A percentile compares a stretch with the other conserved stretches of the same genome.
Conservation (phyloP, 768 basidiomycete species). For the Auricularia sp. region DNA sequence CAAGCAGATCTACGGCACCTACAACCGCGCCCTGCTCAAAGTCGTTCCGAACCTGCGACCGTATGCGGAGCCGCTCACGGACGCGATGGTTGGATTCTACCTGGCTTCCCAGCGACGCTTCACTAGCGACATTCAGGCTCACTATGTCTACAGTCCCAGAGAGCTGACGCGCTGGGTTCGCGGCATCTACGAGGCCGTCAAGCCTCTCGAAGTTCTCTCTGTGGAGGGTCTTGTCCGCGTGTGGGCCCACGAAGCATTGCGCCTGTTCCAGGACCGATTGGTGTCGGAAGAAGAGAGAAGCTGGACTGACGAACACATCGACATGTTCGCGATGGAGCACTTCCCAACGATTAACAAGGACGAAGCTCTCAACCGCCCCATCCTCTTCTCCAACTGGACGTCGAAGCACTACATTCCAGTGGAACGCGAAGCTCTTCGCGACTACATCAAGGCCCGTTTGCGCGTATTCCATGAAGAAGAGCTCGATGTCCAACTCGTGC, state of each 20-base stretch:
- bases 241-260: slow-evolving; percentile 96
- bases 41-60: slow-evolving; percentile 88
- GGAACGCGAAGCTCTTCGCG: slow-evolving; percentile 83
- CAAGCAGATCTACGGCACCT: slow-evolving; percentile 97
- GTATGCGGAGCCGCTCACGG: slow-evolving; percentile 88
- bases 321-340: slow-evolving; percentile 69
- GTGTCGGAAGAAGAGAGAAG: slow-evolving; percentile 84
- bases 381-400: slow-evolving; percentile 98
- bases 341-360: slow-evolving; percentile 88
- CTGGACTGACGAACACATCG: slow-evolving; percentile 94
- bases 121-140: slow-evolving; percentile 94
- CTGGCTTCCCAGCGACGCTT: slow-evolving; percentile 88
- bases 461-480: slow-evolving; percentile 99
- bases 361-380: slow-evolving; percentile 80
- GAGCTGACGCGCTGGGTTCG: slow-evolving; percentile 96
- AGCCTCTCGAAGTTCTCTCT: slow-evolving; percentile 83
- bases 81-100: slow-evolving; percentile 96
- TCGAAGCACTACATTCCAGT: slow-evolving; percentile 95
- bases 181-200: slow-evolving; percentile 94
- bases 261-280: slow-evolving; percentile 94
- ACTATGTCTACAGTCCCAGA: slow-evolving; percentile 98
- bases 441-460: slow-evolving; percentile 92
- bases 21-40: slow-evolving; percentile 91
- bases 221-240: slow-evolving; percentile 93
- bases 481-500: slow-evolving; percentile 90